These are phyloP conservation scores for Tetrahymena borealis DNA, from an alignment of 73 alveolate species.

Conservation along the genomic window DNA sequence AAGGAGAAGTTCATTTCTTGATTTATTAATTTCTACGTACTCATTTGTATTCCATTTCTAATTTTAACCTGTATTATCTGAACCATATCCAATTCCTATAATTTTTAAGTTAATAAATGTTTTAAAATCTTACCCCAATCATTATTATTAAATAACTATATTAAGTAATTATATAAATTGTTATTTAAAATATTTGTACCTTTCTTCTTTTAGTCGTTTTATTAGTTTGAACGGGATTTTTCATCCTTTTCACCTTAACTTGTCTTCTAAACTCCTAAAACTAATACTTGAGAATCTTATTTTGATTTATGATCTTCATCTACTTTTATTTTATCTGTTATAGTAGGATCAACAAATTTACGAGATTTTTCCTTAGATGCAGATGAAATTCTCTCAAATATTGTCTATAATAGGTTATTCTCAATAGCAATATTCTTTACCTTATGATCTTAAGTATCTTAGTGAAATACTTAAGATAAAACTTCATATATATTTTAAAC, in stretches of 20 bases:
- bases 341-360: not conserved
- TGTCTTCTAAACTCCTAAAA: slow-evolving; percentile 13
- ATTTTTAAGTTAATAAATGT: not conserved
- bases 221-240: not conserved
- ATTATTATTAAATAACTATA: not conserved
- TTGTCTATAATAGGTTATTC: slow-evolving; percentile 41
- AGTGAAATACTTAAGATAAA: slow-evolving; percentile 44
- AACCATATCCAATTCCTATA: slow-evolving; percentile 73
- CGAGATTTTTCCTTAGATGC: slow-evolving; percentile 55
- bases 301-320: not conserved
- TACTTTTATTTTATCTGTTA: not conserved
- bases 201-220: not conserved
- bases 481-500: slow-evolving; percentile 54
- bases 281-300: not conserved
- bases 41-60: slow-evolving; percentile 53
- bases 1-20: slow-evolving; percentile 39
- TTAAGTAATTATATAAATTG: not conserved
- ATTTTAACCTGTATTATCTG: slow-evolving; percentile 53
- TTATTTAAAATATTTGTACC: not conserved
- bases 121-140: not conserved
- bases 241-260: slow-evolving; percentile 31
- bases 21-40: slow-evolving; percentile 59
- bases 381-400: slow-evolving; percentile 51
- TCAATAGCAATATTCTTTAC: slow-evolving; percentile 56
- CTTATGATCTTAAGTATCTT: slow-evolving; percentile 35